phyloP scores from a whole-genome alignment of 805 yeast genomes.

The Saccharomycopsis synnaedendra region DNA sequence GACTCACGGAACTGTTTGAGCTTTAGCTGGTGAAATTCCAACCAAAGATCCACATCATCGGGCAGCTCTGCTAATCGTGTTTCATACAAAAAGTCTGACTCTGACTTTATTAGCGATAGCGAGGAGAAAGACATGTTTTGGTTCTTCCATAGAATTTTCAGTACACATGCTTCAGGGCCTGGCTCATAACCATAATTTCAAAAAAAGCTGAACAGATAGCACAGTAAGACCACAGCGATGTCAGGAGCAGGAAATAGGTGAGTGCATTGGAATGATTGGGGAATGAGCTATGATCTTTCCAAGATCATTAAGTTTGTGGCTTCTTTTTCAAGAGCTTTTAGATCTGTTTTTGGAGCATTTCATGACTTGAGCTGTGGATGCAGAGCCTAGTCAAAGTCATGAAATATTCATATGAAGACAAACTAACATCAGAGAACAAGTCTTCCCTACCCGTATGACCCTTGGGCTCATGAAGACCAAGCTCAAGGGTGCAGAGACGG shows the following conservation, averaged over 20 bases:
- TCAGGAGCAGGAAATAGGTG: constrained; percentile 53
- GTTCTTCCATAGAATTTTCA: no score
- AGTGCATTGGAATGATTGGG: constrained; percentile 8
- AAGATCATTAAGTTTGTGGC: neutral
- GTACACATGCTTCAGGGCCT: no score
- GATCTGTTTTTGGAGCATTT: no score
- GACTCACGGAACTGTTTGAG: constrained; percentile 16
- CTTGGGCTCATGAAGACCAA: constrained; percentile 89
- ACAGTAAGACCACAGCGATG: constrained; percentile 24
- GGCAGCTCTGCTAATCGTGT: constrained; percentile 26
- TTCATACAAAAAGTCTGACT: constrained; percentile 28
- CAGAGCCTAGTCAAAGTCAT: neutral
- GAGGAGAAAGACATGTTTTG: no score
- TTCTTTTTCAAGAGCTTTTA: neutral
- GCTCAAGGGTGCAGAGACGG: constrained; percentile 94
- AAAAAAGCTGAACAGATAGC: no score
- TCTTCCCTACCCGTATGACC: constrained; percentile 97
- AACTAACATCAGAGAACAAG: constrained; percentile 61
- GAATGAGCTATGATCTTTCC: no score
- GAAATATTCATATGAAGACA: neutral
- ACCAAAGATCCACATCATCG: constrained; percentile 31
- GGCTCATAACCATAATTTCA: no score
- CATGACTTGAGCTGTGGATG: no score
- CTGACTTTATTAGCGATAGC: constrained; percentile 10
- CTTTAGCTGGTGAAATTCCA: constrained; percentile 30